Evolutionary conservation across 805 yeast genomes (phyloP), one percentile per base, ranked within the genome.

Genomic region (Candida taoyuanica): DNA sequence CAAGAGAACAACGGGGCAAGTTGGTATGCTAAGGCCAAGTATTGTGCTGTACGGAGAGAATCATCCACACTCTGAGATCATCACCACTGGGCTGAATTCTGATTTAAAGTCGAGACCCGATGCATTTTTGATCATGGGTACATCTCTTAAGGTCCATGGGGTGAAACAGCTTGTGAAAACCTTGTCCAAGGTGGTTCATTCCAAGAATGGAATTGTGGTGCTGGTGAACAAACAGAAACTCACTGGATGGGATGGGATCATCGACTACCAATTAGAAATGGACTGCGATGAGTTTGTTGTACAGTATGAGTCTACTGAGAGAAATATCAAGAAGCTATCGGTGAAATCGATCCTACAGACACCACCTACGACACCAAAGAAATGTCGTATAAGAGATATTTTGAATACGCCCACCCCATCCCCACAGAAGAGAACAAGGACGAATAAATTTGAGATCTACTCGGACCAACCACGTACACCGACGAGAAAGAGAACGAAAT

Each of bases 1-100:
- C 4, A 88, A 88, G 59, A 63, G 98, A 39, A 57, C 74, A 7
- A 76, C 84, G 1, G 81, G 85, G 0, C 66, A 67, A 30, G 74
- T 81, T 5, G 98, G 98, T 1, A 61, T 76, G 18, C 63, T 93
- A 31, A 70, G 96, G 40, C 98, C 98, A 5, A 83, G 83, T 52
- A 88, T 91, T 41, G 95, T 91, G 2, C 68, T 91, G 17, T 91
- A 91, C 58, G 97, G 97, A 2, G 98, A 91, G 56, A 81, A 88
- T 52, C 98, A 91, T 60, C 96, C 96, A 1, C 76, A 78, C 45
- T 78, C 88, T 5, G 96, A 86, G 44, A 63, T 69, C n/a, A 77
- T 91, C 29, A 83, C 94, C 3, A 71, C 70, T 33, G 87, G 88
- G 7, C 62, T 85, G 28, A 71, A 67, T 34, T 67, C 72, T 16